Conservation (phyloP, 2,329 filamentous ascomycete species). For the Penicillium polonicum region DNA sequence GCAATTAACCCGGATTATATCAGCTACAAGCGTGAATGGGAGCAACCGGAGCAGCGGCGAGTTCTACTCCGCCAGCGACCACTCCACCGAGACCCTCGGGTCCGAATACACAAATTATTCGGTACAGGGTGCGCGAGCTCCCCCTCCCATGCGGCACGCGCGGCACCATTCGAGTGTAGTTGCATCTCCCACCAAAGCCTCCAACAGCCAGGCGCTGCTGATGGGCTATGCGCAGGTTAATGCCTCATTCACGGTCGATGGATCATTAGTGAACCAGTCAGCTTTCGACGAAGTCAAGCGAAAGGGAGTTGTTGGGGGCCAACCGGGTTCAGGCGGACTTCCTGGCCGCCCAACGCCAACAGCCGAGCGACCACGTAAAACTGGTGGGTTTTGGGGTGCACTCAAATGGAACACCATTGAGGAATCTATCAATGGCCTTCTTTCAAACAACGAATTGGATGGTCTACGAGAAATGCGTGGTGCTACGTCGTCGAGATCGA, state of each 20-base stretch:
- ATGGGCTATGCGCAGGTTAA: slow-evolving; percentile 97
- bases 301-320: slow-evolving; percentile 83
- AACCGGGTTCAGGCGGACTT: slow-evolving; percentile 75
- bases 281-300: slow-evolving; percentile 95
- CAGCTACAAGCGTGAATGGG: slow-evolving; percentile 70
- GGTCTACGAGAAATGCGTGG: slow-evolving; percentile 95
- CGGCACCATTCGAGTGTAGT: slow-evolving; percentile 48
- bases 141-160: slow-evolving; percentile 38
- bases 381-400: slow-evolving; percentile 74
- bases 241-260: slow-evolving; percentile 88
- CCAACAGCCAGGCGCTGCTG: slow-evolving; percentile 70
- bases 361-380: slow-evolving; percentile 53
- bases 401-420: slow-evolving; percentile 88
- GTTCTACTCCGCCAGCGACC: slow-evolving; percentile 92
- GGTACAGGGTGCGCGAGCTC: slow-evolving; percentile 52
- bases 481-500: slow-evolving; percentile 77
- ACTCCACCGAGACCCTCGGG: slow-evolving; percentile 87
- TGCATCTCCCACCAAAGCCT: slow-evolving; percentile 18
- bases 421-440: slow-evolving; percentile 79
- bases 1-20: slow-evolving; percentile 65
- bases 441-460: slow-evolving; percentile 84
- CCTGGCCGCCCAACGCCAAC: slow-evolving; percentile 52
- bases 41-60: slow-evolving; percentile 91
- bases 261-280: slow-evolving; percentile 81
- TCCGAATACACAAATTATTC: slow-evolving; percentile 71